Evolutionary conservation across 1,284 basidiomycete genomes (phyloP).

Genomic region (Schizophyllum amplum): DNA sequence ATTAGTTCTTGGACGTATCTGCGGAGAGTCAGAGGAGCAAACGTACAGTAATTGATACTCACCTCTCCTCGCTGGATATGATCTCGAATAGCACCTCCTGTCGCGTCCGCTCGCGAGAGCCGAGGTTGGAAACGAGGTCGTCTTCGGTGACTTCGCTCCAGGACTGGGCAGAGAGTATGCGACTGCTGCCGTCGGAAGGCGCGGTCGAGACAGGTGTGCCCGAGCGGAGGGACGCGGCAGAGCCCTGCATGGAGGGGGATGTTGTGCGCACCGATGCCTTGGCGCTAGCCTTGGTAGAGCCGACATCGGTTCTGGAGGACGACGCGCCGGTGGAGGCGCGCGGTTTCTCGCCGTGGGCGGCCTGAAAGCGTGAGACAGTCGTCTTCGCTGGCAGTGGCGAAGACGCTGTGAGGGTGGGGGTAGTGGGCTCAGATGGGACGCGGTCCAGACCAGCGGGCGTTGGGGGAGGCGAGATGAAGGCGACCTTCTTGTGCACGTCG

Average conservation of each 20-base stretch:
- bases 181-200: conserved; percentile 55
- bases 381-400: conserved; percentile 45
- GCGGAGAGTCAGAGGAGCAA: conserved; percentile 12
- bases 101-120: conserved; percentile 86
- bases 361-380: conserved; percentile 66
- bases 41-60: conserved; percentile 9
- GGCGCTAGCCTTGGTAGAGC: conserved; percentile 14
- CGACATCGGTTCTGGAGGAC: conserved; percentile 38
- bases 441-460: conserved; percentile 36
- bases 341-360: conserved; percentile 58
- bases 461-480: conserved; percentile 72
- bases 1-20: conserved; percentile 89
- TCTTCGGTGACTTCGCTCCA: conserved; percentile 97
- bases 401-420: conserved; percentile 25
- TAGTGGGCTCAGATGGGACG: conserved; percentile 27
- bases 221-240: conserved; percentile 64
- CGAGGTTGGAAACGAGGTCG: conserved; percentile 90
- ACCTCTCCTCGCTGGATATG: conserved; percentile 94
- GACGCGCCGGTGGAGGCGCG: conserved; percentile 52
- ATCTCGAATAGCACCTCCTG: conserved; percentile 99
- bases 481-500: conserved; percentile 72
- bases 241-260: conserved; percentile 55
- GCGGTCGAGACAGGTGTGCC: conserved; percentile 72
- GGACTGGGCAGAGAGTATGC: conserved; percentile 73
- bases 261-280: conserved; percentile 52